Evolutionary conservation across 441 rosid species (phyloP).

Genomic region (Populus hybrid): DNA sequence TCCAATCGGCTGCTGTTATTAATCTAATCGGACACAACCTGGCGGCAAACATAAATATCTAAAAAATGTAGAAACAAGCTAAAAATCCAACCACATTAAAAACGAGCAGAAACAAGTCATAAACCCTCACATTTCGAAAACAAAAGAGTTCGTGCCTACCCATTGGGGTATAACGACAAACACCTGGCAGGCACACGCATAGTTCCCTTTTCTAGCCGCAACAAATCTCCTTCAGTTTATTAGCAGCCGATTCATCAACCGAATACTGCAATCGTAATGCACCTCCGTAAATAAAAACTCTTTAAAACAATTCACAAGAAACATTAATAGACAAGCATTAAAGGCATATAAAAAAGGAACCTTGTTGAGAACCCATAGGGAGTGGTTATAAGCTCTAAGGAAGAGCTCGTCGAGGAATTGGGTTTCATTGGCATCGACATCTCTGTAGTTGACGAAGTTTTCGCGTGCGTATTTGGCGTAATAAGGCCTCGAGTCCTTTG

Average conservation of each 20-base stretch:
- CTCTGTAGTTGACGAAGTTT: constrained; percentile 82
- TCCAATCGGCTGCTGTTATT: background rate
- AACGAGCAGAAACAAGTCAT: background rate
- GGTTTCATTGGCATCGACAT: constrained; percentile 53
- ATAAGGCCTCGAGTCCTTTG: constrained; percentile 71
- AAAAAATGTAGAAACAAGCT: background rate
- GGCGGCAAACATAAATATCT: background rate
- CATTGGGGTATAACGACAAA: constrained; percentile 40
- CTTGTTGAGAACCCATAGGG: constrained; percentile 90
- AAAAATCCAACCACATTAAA: background rate
- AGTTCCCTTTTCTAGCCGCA: constrained; percentile 16
- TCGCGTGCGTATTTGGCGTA: constrained; percentile 88
- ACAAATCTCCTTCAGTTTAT: constrained; percentile 54
- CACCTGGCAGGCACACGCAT: constrained; percentile 25
- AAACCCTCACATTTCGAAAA: background rate
- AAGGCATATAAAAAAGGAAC: constrained; percentile 18
- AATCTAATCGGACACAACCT: background rate
- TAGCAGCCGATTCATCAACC: constrained; percentile 69
- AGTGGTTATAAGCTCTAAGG: constrained; percentile 73
- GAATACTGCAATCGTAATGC: constrained; percentile 47
- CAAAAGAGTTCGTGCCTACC: background rate
- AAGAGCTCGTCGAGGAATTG: constrained; percentile 70
- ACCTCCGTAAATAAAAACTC: constrained; percentile 4
- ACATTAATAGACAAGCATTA: background rate
- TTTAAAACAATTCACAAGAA: background rate